A percentile compares a stretch with the other conserved stretches of the same genome.
These are phyloP conservation scores for Blastocladiella britannica DNA, from an alignment of 192 early-diverging fungal genomes.

Conservation along the genomic window DNA sequence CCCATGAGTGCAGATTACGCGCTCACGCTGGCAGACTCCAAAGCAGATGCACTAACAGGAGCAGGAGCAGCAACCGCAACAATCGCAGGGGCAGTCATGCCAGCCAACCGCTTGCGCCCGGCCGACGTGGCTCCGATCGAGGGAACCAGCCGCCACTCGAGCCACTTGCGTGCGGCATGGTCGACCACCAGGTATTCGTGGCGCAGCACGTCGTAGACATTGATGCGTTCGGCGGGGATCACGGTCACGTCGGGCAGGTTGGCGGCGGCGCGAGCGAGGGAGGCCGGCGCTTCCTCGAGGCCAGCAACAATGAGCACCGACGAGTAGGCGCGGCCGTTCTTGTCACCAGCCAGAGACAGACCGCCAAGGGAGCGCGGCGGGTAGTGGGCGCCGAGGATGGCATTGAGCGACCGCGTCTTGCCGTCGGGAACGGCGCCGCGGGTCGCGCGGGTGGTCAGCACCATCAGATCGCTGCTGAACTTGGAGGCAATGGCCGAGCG, in stretches of 20 bases:
- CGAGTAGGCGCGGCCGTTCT: background rate
- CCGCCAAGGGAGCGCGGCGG: background rate
- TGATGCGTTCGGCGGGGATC: conserved; percentile 35
- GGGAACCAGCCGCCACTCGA: conserved; percentile 1
- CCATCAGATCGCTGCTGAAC: conserved; percentile 69
- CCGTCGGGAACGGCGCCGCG: background rate
- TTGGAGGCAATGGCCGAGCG: conserved; percentile 71
- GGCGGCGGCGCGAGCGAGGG: conserved; percentile 27
- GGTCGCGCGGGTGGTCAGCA: conserved; percentile 50
- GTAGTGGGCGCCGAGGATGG: background rate
- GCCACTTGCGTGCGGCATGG: conserved; percentile 3
- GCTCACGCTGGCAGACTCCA: too few species aligned
- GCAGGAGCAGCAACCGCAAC: too few species aligned
- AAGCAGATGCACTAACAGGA: too few species aligned
- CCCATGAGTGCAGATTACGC: too few species aligned
- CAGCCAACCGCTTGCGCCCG: too few species aligned
- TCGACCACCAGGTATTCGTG: conserved; percentile 47
- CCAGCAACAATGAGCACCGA: background rate
- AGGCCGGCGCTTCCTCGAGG: background rate
- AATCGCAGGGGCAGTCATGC: too few species aligned
- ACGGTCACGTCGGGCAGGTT: conserved; percentile 38
- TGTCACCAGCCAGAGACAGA: background rate
- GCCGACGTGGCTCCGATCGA: too few species aligned
- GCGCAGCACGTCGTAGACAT: conserved; percentile 45
- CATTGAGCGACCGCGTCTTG: background rate